phyloP scores from a whole-genome alignment of 106 monocot genomes.

The Dendrobium huoshanense region DNA sequence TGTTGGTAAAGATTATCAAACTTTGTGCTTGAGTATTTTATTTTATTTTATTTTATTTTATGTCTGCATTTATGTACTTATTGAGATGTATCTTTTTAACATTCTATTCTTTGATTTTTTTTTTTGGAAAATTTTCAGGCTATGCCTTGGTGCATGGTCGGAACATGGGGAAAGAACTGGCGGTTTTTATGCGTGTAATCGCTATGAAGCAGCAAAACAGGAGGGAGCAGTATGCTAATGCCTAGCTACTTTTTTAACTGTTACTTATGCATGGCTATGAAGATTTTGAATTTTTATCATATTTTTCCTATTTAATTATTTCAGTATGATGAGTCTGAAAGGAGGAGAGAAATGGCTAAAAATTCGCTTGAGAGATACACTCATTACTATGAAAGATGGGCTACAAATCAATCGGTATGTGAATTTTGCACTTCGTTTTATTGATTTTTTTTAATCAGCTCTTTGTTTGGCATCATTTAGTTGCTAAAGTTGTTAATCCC shows the following conservation, averaged over 20 bases:
- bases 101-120: background rate
- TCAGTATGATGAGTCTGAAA: constrained; percentile 86
- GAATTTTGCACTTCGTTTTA: background rate
- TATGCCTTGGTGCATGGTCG: constrained; percentile 84
- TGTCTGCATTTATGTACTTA: background rate
- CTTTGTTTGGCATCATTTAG: background rate
- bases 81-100: background rate
- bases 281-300: constrained; percentile 3
- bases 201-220: constrained; percentile 82
- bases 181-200: constrained; percentile 86
- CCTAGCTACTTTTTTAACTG: background rate
- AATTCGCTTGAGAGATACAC: constrained; percentile 85
- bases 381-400: constrained; percentile 89
- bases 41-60: background rate
- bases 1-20: constrained; percentile 49
- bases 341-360: constrained; percentile 89
- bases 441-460: background rate
- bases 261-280: background rate
- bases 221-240: constrained; percentile 60
- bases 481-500: background rate
- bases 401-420: constrained; percentile 78
- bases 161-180: constrained; percentile 89
- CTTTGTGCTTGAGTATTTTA: background rate
- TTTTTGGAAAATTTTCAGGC: constrained; percentile 27
- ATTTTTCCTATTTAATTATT: constrained; percentile 12